Base-by-base conservation (phyloP, 2,329 filamentous ascomycete genomes). In the Pseudogymnoascus sp. region DNA sequence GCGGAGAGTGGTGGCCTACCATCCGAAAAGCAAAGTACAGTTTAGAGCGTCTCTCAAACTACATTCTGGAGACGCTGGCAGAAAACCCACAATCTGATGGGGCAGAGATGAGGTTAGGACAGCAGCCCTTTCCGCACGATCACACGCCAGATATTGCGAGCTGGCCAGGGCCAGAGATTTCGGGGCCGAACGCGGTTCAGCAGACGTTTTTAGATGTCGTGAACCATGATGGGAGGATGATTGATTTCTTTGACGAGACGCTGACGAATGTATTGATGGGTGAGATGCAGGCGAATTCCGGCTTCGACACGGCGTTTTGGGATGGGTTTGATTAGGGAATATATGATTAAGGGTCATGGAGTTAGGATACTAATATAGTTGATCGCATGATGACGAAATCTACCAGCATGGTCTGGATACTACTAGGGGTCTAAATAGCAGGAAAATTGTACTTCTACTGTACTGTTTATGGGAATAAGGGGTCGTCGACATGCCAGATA, bases 1-100 rank as follows among this genome's bases (percentile, higher is more conserved):
- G 75, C 3, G 73, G 75, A 3, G 75, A 77, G 61, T 77, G 75
- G 75, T 77, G 76, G 76, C 74, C 74, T 6, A 75, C 73, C 0
- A 73, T 72, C 17, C 73, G 71, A 11, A 72, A 66, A 6, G 72
- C 72, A 1, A 71, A 72, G 37, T 65, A 68, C 2, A 75, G 71
- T 44, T 75, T 75, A 53, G 73, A 71, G 21, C 38, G 38, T 7
- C 60, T 62, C 4, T 50, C 60, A 11, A 62, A 53, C 26, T 38
- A 62, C 13, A 53, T 38, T 53, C 26, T 62, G 3, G 60, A 62
- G 10, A 62, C 53, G 40, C 15, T 62, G 17, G 60, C 60, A 13
- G 60, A 33, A 1, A 62, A 3, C 21, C 31, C 56, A 1, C 6
- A 35, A 6, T 35, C 31, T 3, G 56, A 60, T 60, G 26, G 13